A percentile compares a stretch with the other conserved stretches of the same genome.
phyloP scores from a whole-genome alignment of 331 rosid species.

The Malus hybrid region DNA sequence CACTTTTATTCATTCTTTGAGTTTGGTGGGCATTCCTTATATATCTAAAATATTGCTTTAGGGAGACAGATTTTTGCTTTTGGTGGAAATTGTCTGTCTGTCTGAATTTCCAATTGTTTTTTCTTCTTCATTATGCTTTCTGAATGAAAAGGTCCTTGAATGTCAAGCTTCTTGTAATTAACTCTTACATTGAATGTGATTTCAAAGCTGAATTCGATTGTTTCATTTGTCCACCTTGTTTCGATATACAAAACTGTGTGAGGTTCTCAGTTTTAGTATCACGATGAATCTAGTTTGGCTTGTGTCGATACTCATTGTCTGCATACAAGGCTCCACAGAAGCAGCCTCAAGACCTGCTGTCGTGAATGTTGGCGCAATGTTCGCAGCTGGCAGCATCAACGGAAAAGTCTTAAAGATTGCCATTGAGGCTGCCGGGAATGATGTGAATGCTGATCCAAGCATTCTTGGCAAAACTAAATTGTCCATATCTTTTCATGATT shows the following conservation, averaged over 20 bases:
- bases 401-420: slow-evolving; percentile 38
- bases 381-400: slow-evolving; percentile 23
- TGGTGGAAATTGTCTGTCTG: background rate
- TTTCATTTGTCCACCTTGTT: background rate
- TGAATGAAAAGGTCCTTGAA: background rate
- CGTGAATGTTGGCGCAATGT: slow-evolving; percentile 38
- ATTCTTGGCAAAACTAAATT: slow-evolving; percentile 36
- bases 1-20: background rate
- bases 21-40: background rate
- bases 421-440: slow-evolving; percentile 35
- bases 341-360: slow-evolving; percentile 24
- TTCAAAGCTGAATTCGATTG: background rate
- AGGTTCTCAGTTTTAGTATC: background rate
- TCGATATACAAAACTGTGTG: background rate
- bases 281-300: slow-evolving; percentile 19
- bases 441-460: slow-evolving; percentile 40
- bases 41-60: background rate
- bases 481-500: slow-evolving; percentile 26
- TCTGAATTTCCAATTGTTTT: background rate
- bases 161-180: background rate
- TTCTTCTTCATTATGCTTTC: background rate
- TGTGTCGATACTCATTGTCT: slow-evolving; percentile 15
- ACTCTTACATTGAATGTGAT: background rate
- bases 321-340: slow-evolving; percentile 15
- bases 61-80: background rate